Conservation (phyloP, 805 yeast species). For the Spathaspora arborariae region DNA sequence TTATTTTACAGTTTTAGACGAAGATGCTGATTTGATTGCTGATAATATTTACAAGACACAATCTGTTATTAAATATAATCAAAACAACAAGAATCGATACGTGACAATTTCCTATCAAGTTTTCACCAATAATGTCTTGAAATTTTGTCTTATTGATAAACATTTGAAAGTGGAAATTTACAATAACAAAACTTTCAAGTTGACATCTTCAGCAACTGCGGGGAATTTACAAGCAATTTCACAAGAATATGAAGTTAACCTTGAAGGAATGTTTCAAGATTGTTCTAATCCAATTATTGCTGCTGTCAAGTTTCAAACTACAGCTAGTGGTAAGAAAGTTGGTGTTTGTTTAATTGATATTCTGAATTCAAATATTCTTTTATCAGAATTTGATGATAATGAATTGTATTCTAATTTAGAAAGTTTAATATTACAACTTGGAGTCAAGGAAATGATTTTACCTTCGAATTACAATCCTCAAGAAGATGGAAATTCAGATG, state of each 20-base stretch:
- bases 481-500: constrained; percentile 47
- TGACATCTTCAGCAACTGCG: constrained; percentile 69
- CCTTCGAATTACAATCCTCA: constrained; percentile 39
- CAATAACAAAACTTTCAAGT: constrained; percentile 55
- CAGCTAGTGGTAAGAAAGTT: constrained; percentile 45
- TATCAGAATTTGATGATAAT: constrained; percentile 80
- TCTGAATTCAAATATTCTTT: constrained; percentile 59
- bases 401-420: constrained; percentile 86
- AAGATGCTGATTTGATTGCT: constrained; percentile 80
- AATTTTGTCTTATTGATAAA: constrained; percentile 61
- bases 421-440: constrained; percentile 80
- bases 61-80: constrained; percentile 67
- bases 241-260: constrained; percentile 33
- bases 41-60: constrained; percentile 80
- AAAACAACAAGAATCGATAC: constrained; percentile 44
- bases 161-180: constrained; percentile 81
- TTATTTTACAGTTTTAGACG: constrained; percentile 68
- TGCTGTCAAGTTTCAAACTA: constrained; percentile 30
- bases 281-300: constrained; percentile 40
- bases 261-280: constrained; percentile 61
- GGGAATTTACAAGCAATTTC: constrained; percentile 69
- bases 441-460: constrained; percentile 79
- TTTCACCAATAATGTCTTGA: constrained; percentile 56
- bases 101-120: constrained; percentile 79
- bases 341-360: constrained; percentile 83